Evolutionary conservation across 2,329 filamentous ascomycete genomes (phyloP), one percentile per base, ranked within the genome.

Genomic region (Grosmannia huntii): DNA sequence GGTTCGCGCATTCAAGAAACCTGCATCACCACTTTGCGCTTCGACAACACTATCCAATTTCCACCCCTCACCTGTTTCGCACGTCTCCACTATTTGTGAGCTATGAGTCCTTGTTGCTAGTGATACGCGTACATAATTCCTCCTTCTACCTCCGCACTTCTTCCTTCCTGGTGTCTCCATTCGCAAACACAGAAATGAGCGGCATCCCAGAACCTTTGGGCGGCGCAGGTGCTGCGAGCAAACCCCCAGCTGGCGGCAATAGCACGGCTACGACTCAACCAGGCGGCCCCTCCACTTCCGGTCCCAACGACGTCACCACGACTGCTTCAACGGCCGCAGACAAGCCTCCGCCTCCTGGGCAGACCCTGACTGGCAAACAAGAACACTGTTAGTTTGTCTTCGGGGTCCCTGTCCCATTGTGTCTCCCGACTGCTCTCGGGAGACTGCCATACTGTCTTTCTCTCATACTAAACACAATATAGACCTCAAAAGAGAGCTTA

Each of bases 401-500:
- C 3, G 14, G n/a, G 23, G 23, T 23, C 12, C 33, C 21, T 16
- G 12, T 14, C 38, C 38, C 38, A 14, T 27, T 11, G 19, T 11
- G 16, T 23, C 25, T 16, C 33, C 41, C 4, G 44, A 11, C 44
- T 48, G 19, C 11, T 48, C 44, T n/a, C n/a, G n/a, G 23, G 12
- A 3, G 46, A 11, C 23, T 25, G 10, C 6, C 41, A 7, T 46
- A 19, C 23, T 21, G n/a, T n/a, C 21, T 21, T 49, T 12, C 9
- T 14, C 21, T 14, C 5, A 3, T 16, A 25, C 54, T 54, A 27
- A 53, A 33, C 31, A n/a, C 12, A 19, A 16, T 10, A n/a, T 68
- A 95, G 90, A 99, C 69, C 84, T 99, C 65, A 99, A 99, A 75
- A 85, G 94, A 68, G 94, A 99, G 71, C 86, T 99, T 67, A 84